Evolutionary conservation across 2,329 filamentous ascomycete genomes (phyloP), one percentile per base, ranked within the genome.

Genomic region (Helotiales sp.): DNA sequence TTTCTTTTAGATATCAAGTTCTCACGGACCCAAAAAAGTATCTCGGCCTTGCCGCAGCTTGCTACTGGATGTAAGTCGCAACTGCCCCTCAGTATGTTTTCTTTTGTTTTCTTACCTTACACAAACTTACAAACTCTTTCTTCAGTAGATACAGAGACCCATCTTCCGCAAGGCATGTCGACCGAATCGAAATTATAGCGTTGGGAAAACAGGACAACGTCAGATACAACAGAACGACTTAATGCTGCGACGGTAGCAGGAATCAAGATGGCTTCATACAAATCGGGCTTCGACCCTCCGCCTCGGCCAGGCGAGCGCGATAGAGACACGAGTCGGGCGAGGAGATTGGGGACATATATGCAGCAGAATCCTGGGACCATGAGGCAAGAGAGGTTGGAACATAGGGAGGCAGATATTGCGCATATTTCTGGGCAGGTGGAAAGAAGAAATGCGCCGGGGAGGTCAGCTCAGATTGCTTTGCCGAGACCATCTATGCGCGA

Each of bases 211-310:
- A 22, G n/a, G n/a, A n/a, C n/a, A n/a, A n/a, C n/a, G n/a, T n/a
- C n/a, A n/a, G n/a, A n/a, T n/a, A n/a, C n/a, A n/a, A n/a, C n/a
- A n/a, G n/a, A n/a, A n/a, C n/a, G n/a, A 22, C 17, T 33, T 17
- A 48, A 60, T 58, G 56, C 68, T 67, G 64, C 52, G 50, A 46
- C 60, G 47, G 53, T 61, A 64, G 56, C 51, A 58, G 56, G 66
- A 67, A 38, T 57, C 59, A 75, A 57, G 61, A 79, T 79, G 77
- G 75, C 76, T 70, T 75, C 76, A 66, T 69, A 73, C 55, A 73
- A 72, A 67, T 69, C 69, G 60, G 73, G 72, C 55, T 74, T 73
- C 63, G 74, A 76, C 57, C 70, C 77, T 50, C 75, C 74, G 12
- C 66, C 72, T 57, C 72, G 75, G 58, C 73, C 76, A 63, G 70